Conservation (phyloP, 129 eudicot species). For the Ambrosia trifida region DNA sequence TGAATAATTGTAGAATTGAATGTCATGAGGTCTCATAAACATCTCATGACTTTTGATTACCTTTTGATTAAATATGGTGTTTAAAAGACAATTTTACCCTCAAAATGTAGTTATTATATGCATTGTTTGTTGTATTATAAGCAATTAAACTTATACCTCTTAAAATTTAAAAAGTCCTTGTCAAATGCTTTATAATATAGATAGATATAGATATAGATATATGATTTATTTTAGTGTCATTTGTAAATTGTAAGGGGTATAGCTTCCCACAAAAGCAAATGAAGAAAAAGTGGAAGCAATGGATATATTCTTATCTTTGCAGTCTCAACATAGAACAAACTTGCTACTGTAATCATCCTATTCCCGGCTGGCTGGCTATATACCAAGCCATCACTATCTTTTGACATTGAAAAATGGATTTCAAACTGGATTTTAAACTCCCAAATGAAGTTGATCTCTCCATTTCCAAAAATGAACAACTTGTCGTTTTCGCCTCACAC, state of each 20-base stretch:
- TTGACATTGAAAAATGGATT: conserved; percentile 37
- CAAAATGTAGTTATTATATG: no score
- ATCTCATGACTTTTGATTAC: no score
- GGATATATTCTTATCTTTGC: conserved; percentile 35
- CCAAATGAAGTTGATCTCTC: conserved; percentile 39
- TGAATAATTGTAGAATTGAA: no score
- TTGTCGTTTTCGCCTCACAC: conserved; percentile 42
- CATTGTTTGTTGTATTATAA: no score
- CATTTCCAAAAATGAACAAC: conserved; percentile 33
- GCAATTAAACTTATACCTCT: no score
- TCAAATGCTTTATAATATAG: no score
- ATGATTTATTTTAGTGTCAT: no score
- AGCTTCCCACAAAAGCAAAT: conserved; percentile 32
- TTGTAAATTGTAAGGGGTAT: neutral
- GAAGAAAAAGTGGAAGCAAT: conserved; percentile 29
- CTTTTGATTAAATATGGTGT: no score
- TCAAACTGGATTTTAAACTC: conserved; percentile 43
- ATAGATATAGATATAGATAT: no score
- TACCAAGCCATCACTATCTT: conserved; percentile 1
- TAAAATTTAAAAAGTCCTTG: no score
- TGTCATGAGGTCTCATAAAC: no score
- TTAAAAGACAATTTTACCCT: no score
- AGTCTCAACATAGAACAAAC: neutral
- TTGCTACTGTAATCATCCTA: neutral
- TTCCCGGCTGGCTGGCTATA: neutral